Evolutionary conservation across 768 basidiomycete genomes (phyloP), one percentile per base, ranked within the genome.

Genomic region (Dacryopinax primogenitus): DNA sequence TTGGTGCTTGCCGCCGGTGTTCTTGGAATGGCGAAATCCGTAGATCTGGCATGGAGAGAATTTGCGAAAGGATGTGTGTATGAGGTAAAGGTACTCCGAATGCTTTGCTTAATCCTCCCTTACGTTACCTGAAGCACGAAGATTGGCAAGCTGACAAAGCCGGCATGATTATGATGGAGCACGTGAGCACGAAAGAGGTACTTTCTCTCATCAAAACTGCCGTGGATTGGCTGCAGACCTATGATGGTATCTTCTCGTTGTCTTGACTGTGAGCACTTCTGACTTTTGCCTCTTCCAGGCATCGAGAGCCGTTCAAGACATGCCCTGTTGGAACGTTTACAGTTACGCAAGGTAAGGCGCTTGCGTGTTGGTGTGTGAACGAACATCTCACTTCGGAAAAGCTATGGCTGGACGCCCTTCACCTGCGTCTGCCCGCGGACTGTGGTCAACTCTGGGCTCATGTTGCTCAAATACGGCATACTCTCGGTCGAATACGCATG

Each of bases 111-210:
- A 34, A 63, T 33, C 63, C 58, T 45, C 67, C 61, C 63, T 63
- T 61, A 64, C 68, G 67, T 72, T 65, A 37, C 21, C 58, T 62
- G 66, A 72, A 92, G 90, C 78, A 82, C 67, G 91, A 92, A 78
- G 90, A 92, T 70, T 91, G 89, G 86, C 89, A 91, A 73, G 81
- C 87, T 65, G 92, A 96, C 68, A 93, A 92, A 75, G 87, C 85
- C 69, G 91, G 91, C 21, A 80, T 94, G 0, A 82, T 84, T 0
- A 77, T 94, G 3, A 78, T 86, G 11, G 88, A 93, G 74, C 78
- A 80, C 6, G 73, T 85, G 30, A 79, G 83, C 18, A 80, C 82
- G 18, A 77, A 77, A 58, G 79, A 80, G 65, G 74, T 88, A 28
- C 66, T 86, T 6, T 73, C 77, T 18, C 76, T 78, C 63, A 73